A percentile compares a stretch with the other conserved stretches of the same genome.
phyloP scores from a whole-genome alignment of 306 rosid species.

The Vigna reflexopilosa region DNA sequence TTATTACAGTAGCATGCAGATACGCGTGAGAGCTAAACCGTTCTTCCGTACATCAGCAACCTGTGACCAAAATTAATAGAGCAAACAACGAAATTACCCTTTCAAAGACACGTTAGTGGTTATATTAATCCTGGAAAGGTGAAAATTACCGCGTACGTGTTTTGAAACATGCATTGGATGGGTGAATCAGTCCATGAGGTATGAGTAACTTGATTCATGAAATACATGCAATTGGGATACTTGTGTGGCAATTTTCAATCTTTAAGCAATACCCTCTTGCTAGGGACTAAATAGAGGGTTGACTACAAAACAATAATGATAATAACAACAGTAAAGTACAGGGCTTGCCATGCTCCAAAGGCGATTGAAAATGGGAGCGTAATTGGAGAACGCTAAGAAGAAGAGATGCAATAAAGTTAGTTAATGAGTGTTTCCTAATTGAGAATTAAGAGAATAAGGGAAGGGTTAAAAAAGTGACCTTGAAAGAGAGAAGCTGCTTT shows the following conservation, averaged over 20 bases:
- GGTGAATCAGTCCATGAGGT: not conserved
- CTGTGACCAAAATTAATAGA: constrained; percentile 4
- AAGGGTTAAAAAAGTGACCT: constrained; percentile 54
- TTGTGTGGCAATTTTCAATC: not conserved
- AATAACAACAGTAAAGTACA: not conserved
- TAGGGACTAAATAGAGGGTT: not conserved
- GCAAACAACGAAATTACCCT: not conserved
- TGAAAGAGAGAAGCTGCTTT: constrained; percentile 63
- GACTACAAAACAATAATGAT: not conserved
- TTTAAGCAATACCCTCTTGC: not conserved
- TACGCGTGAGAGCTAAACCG: not conserved
- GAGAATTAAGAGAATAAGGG: not conserved
- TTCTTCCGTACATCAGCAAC: not conserved
- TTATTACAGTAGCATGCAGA: not conserved
- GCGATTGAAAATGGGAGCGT: constrained; percentile 3
- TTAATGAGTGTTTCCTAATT: not conserved
- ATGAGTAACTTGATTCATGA: not conserved
- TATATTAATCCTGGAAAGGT: not conserved
- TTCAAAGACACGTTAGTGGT: not conserved
- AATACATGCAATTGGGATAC: not conserved
- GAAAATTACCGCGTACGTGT: not conserved
- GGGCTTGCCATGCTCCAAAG: not conserved
- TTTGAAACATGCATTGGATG: not conserved
- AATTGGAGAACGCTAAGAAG: not conserved
- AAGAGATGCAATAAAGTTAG: constrained; percentile 43